A percentile compares a stretch with the other conserved stretches of the same genome.
These are phyloP conservation scores for Papiliotrema laurentii DNA, from an alignment of 1,284 basidiomycete species.

Conservation along the genomic window DNA sequence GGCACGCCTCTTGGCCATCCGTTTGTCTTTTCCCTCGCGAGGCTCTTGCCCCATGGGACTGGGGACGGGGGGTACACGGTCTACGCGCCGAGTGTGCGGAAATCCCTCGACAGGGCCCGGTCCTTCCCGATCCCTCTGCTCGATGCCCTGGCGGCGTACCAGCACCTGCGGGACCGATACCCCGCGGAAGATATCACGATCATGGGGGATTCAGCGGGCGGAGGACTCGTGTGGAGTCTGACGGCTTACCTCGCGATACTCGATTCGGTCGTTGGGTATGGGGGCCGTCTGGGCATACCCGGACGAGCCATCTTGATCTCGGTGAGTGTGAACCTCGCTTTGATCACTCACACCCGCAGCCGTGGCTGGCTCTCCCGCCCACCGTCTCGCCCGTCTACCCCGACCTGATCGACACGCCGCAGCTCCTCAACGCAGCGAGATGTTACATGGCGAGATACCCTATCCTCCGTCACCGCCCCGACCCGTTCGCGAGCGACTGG, in stretches of 20 bases:
- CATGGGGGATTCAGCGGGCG: conserved; percentile 64
- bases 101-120: conserved; percentile 8
- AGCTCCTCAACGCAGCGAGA: conserved; percentile 14
- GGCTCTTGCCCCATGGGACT: not conserved
- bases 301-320: conserved; percentile 55
- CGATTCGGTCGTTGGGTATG: not conserved
- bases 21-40: conserved; percentile 12
- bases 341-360: conserved; percentile 4
- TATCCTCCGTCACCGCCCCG: conserved; percentile 8
- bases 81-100: conserved; percentile 11
- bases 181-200: conserved; percentile 56
- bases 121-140: conserved; percentile 11
- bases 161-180: conserved; percentile 28
- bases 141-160: conserved; percentile 13
- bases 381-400: conserved; percentile 5
- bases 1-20: conserved; percentile 14
- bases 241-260: conserved; percentile 19
- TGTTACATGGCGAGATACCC: conserved; percentile 19
- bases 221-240: conserved; percentile 57
- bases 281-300: conserved; percentile 49
- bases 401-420: conserved; percentile 11
- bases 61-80: not conserved
- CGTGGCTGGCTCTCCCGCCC: conserved; percentile 16
- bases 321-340: not conserved
- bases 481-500: conserved; percentile 10